These are phyloP conservation scores for Solanum dulcamara DNA, from an alignment of 257 asterid species.

Conservation along the genomic window DNA sequence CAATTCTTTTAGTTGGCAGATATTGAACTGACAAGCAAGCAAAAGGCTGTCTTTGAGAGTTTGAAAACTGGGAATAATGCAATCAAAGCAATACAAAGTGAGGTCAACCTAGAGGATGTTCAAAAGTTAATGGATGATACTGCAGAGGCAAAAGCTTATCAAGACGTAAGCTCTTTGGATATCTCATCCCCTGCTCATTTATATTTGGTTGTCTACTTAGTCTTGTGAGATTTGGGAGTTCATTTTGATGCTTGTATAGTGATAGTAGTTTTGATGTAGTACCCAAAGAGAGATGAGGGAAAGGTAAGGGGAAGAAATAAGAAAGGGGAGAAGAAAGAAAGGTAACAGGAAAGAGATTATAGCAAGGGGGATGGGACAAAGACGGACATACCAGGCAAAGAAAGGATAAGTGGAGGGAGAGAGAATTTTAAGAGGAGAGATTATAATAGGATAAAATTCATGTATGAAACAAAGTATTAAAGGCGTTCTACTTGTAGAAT, in stretches of 20 bases:
- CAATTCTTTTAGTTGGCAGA: constrained; percentile 72
- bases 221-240: neutral
- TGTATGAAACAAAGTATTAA: neutral
- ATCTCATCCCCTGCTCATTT: neutral
- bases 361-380: neutral
- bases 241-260: neutral
- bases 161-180: constrained; percentile 53
- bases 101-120: constrained; percentile 83
- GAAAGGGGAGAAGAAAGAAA: neutral
- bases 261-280: neutral
- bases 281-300: neutral
- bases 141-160: constrained; percentile 97
- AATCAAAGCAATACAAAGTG: constrained; percentile 86
- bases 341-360: neutral
- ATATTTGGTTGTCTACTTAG: neutral
- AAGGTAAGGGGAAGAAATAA: neutral
- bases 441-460: neutral
- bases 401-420: neutral
- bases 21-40: constrained; percentile 92
- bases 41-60: constrained; percentile 95
- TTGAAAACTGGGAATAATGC: constrained; percentile 83
- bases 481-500: neutral
- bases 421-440: neutral
- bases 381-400: neutral
- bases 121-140: constrained; percentile 96